A percentile compares a stretch with the other conserved stretches of the same genome.
Conservation (phyloP, 2,329 filamentous ascomycete genomes). For the Stachybotrys echinatus region DNA sequence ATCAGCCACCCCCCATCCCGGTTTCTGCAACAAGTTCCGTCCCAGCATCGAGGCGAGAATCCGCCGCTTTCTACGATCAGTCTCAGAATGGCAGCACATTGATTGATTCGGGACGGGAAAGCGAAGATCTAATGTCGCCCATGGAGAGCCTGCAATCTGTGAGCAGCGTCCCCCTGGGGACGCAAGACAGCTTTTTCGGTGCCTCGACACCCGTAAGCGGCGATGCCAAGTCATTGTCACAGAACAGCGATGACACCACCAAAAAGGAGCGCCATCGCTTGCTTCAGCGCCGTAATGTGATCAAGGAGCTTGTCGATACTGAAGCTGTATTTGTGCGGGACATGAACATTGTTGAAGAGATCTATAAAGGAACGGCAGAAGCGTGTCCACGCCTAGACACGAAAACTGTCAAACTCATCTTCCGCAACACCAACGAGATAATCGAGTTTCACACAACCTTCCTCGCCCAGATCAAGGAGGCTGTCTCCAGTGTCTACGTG, state of each 20-base stretch:
- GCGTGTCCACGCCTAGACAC: constrained; percentile 73
- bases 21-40: constrained; percentile 26
- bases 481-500: constrained; percentile 73
- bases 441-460: constrained; percentile 81
- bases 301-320: constrained; percentile 90
- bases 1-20: constrained; percentile 47
- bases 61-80: constrained; percentile 32
- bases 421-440: constrained; percentile 88
- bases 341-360: constrained; percentile 96
- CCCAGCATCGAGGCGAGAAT: constrained; percentile 36
- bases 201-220: constrained; percentile 31
- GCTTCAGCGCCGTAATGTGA: constrained; percentile 72
- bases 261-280: constrained; percentile 65
- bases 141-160: constrained; percentile 37
- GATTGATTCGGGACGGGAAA: constrained; percentile 37
- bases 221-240: constrained; percentile 22
- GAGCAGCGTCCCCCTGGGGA: constrained; percentile 40
- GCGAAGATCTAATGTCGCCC: constrained; percentile 37
- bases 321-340: constrained; percentile 88
- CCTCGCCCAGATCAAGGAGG: constrained; percentile 73
- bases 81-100: constrained; percentile 34
- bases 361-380: constrained; percentile 90
- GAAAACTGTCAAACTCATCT: constrained; percentile 84
- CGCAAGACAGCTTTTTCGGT: constrained; percentile 31
- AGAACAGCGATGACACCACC: constrained; percentile 35